Conservation (phyloP, 2,329 filamentous ascomycete species). For the Pseudogymnoascus sp. region DNA sequence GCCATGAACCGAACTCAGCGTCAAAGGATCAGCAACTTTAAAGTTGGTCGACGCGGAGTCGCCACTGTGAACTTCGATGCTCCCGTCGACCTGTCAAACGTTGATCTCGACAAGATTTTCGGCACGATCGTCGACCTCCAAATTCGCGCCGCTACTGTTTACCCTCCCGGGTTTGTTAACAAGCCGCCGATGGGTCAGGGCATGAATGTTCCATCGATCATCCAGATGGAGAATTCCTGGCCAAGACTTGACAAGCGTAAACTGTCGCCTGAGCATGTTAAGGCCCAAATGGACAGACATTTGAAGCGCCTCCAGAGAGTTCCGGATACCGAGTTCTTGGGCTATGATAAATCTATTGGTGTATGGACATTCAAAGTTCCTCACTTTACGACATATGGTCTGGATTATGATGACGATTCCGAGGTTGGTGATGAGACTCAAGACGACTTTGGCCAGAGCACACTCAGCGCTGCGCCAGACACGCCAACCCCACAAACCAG, state of each 20-base stretch:
- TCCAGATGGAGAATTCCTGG: conserved; percentile 88
- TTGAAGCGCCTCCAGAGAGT: conserved; percentile 73
- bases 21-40: conserved; percentile 63
- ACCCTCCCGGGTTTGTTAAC: conserved; percentile 46
- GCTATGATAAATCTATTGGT: conserved; percentile 70
- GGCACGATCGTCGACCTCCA: conserved; percentile 68
- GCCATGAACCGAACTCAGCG: conserved; percentile 74
- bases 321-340: conserved; percentile 69
- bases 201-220: conserved; percentile 81
- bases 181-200: conserved; percentile 83
- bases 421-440: conserved; percentile 45
- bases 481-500: conserved; percentile 34
- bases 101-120: conserved; percentile 73
- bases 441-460: conserved; percentile 39
- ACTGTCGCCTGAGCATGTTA: conserved; percentile 47
- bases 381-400: conserved; percentile 91
- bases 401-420: conserved; percentile 62
- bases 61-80: conserved; percentile 75
- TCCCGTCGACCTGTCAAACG: conserved; percentile 70
- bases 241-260: conserved; percentile 59
- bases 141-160: conserved; percentile 78
- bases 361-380: conserved; percentile 90
- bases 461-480: conserved; percentile 35
- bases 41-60: conserved; percentile 72
- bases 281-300: conserved; percentile 69